Base-by-base conservation (phyloP, 352 stramenopile genomes). In the Phytophthora sp. region DNA sequence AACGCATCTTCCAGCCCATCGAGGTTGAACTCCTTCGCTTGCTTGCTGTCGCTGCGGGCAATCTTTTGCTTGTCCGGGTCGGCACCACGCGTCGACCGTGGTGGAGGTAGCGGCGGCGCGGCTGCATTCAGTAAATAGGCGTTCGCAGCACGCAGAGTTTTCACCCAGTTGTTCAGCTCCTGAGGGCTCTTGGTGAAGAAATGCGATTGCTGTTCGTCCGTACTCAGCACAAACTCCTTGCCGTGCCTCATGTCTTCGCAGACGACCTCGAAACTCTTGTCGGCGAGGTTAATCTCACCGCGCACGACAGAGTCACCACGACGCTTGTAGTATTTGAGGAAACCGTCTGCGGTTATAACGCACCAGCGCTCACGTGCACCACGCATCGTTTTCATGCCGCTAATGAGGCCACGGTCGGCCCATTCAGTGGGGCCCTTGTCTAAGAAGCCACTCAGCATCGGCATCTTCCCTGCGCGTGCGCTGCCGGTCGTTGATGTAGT, bases 391-490 rank as follows among this genome's bases (percentile, higher is more conserved):
- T 94, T 94, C 82, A 94, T 94, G 62, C 84, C 87, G 41, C 79
- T 82, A 52, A 94, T 89, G 17, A 96, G 57, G 0, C 84, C 84
- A 26, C 76, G 75, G 32, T 89, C 76, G 28, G 83, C 91, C 84
- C 85, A 96, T 35, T 96, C 85, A 7, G 85, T 94, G n/a, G 87
- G 87, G 1, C 87, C 87, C 67, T 96, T 96, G 23, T 94, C 87
- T 51, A 96, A 66, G 62, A 92, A 94, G 0, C 86, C 86, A 39
- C 50, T 79, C 6, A 92, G 57, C 53, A 85, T 92, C 27, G 84
- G 86, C 72, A 94, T 91, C 43, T 85, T 88, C 38, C 64, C 69
- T 55, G 53, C 39, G 35, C 64, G 44, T 1, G 57, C 55, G 20
- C 38, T 73, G 30, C 58, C 57, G 28, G 51, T 37, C 21, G 51